Evolutionary conservation across 176 grass and related monocot species (phyloP).

Genomic region (Hsuehochloa calcarea): DNA sequence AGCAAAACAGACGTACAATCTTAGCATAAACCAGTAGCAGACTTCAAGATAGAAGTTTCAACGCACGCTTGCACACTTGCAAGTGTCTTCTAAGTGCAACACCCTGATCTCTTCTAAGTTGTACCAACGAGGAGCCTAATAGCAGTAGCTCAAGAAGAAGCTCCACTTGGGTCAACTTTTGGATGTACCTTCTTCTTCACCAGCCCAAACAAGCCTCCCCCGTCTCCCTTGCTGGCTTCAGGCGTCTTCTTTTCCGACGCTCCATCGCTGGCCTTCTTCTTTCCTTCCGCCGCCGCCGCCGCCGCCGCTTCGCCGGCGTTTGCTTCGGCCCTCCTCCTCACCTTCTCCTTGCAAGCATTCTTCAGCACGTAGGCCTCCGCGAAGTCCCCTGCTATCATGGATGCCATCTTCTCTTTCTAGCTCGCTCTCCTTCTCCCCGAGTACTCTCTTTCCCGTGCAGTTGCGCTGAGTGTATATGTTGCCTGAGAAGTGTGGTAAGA

Average conservation of each 20-base stretch:
- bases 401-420: slow-evolving; percentile 9
- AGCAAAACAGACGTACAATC: not conserved
- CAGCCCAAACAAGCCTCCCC: not conserved
- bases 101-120: not conserved
- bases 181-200: slow-evolving; percentile 36
- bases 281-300: not conserved
- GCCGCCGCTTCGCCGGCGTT: not conserved
- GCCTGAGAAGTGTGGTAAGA: not conserved
- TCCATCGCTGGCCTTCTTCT: not conserved
- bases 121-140: not conserved
- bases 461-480: not conserved
- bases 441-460: not conserved
- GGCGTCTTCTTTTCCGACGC: not conserved
- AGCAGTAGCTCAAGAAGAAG: slow-evolving; percentile 10
- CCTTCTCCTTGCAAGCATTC: slow-evolving; percentile 35
- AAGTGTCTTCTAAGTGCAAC: not conserved
- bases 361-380: slow-evolving; percentile 33
- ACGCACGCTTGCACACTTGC: not conserved
- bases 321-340: not conserved
- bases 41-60: not conserved
- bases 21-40: not conserved
- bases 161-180: not conserved
- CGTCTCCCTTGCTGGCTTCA: not conserved
- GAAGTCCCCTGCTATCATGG: slow-evolving; percentile 37
- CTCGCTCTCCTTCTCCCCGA: not conserved